Base-by-base conservation (phyloP, 2,329 filamentous ascomycete genomes). In the Ramularia endophylla region DNA sequence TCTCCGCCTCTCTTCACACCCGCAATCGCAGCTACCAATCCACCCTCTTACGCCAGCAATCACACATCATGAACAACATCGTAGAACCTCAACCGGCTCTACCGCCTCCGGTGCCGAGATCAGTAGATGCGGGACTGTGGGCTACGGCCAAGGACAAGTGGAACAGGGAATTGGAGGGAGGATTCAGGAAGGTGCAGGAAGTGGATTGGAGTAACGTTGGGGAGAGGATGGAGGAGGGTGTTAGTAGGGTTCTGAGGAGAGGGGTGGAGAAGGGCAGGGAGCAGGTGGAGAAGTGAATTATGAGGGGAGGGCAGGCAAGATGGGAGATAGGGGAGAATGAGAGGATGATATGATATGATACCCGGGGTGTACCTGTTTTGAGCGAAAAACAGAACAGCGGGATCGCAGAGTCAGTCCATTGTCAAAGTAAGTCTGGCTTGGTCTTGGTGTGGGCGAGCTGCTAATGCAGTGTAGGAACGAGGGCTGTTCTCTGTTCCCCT, bases 61-160 rank as follows among this genome's bases (percentile, higher is more conserved):
- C 65, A 29, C 53, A 59, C 34, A 53, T 71, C 25, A 62, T 74
- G 38, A 59, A 61, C 39, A 65, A 63, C 43, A 59, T 71, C 43
- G 61, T 69, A 53, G 65, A 68, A 18, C 70, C 70, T 1, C 59
- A 60, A 36, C 63, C 65, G 5, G 58, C 60, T 7, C 48, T 57
- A n/a, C 63, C 64, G 2, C 62, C 65, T 33, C 65, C 66, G 3
- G 48, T 59, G 29, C 52, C 59, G 13, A 57, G 68, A 36, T 63
- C 63, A 50, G 62, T 63, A 1, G 60, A 58, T 1, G 63, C 63
- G 3, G 67, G 70, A 8, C 33, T 72, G 9, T 58, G 54, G 4
- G 70, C 72, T 53, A 69, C 65, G 40, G 67, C 67, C 13, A 73
- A 73, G 53, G 70, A 74, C 43, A 53, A 63, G 45, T 74, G 71